Base-by-base conservation (phyloP, 2,329 filamentous ascomycete species). In the Ophiostoma angusticollis region DNA sequence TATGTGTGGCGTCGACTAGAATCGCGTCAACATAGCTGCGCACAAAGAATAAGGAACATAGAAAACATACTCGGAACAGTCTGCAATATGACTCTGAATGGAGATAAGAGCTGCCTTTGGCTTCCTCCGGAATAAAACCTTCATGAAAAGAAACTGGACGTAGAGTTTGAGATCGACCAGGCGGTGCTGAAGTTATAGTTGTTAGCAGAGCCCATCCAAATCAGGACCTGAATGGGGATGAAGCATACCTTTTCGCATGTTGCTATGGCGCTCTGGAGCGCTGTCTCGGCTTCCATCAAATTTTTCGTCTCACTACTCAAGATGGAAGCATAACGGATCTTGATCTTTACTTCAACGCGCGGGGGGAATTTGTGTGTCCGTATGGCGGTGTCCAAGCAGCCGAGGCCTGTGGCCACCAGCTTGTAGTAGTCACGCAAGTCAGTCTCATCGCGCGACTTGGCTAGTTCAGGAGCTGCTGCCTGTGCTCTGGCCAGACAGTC, bases 281-380 rank as follows among this genome's bases (percentile, higher is more conserved):
- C 67, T 11, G 76, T 80, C 56, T 87, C 82, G 1, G 80, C 78
- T 49, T 84, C 76, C 61, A 75, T 76, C 9, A 76, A 62, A 46
- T 86, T 86, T 24, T 83, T 78, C 2, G 82, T 87, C 58, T 89
- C 83, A 46, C 84, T 77, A 27, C 76, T 70, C 18, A 89, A 57
- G 6, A 87, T 61, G 24, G 71, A 74, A 2, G 81, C 81, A 57
- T 86, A 85, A 50, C 79, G 70, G 30, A 87, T 57, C 21, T 79
- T 71, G 37, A 85, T 61, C 40, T 71, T 72, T 9, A 80, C 82
- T 54, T 87, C 82, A 32, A 75, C 63, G 13, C 78, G 70, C 4
- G 82, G 78, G 16, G 69, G 59, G 14, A 82, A 58, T 41, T 69
- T 68, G 31, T 64, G 65, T 35, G 70, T 75, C 44, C 74, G 75